These are phyloP conservation scores for Hordeum vulgare DNA, from an alignment of 176 grass and related monocot genomes.

Conservation along the genomic window DNA sequence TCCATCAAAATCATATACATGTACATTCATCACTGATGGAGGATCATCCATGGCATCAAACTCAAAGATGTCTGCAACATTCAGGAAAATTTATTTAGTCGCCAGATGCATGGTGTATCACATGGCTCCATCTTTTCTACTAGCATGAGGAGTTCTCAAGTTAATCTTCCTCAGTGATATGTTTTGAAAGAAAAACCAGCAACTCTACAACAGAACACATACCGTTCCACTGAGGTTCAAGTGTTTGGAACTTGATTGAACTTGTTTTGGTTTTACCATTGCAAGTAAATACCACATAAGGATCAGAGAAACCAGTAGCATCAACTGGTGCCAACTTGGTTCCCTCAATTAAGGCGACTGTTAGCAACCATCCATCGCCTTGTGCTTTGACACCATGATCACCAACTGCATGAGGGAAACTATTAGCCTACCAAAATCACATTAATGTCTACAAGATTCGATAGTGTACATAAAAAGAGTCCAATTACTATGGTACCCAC, in stretches of 20 bases:
- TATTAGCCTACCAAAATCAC: constrained; percentile 4
- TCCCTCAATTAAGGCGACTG: constrained; percentile 81
- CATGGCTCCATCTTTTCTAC: not conserved
- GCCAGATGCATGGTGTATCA: not conserved
- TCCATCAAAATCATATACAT: constrained; percentile 95
- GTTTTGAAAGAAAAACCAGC: constrained; percentile 6
- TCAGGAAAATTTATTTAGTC: constrained; percentile 15
- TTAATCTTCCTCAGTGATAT: not conserved
- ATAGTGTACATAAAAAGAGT: not conserved
- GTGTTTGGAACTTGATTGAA: constrained; percentile 88
- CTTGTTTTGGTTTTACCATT: constrained; percentile 93
- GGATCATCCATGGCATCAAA: constrained; percentile 95
- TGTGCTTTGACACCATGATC: constrained; percentile 87
- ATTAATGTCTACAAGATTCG: constrained; percentile 18
- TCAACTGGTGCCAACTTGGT: constrained; percentile 65
- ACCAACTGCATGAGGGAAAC: constrained; percentile 41
- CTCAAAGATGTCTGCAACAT: constrained; percentile 83
- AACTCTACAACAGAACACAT: not conserved
- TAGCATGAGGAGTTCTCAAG: not conserved
- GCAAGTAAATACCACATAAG: constrained; percentile 92
- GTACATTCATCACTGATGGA: constrained; percentile 75
- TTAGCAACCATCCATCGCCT: constrained; percentile 92
- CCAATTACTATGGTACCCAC: constrained; percentile 4
- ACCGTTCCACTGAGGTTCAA: constrained; percentile 93
- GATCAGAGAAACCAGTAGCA: constrained; percentile 79